Evolutionary conservation across 1,284 basidiomycete genomes (phyloP).

Genomic region (Schizophyllum amplum): DNA sequence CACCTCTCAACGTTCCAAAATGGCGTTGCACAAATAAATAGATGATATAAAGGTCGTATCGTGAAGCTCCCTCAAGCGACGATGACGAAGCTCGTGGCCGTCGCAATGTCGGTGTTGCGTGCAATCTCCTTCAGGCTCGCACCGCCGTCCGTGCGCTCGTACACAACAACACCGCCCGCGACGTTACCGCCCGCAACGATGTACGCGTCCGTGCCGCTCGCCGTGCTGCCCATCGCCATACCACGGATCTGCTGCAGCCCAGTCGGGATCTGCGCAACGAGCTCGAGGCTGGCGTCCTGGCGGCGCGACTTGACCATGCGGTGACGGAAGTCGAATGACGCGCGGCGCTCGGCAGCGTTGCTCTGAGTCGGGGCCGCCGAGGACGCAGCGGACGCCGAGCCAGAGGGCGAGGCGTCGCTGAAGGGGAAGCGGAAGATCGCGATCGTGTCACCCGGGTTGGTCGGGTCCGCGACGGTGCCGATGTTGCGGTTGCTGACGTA

Average conservation of each 20-base stretch:
- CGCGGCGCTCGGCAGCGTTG: slow-evolving; percentile 5
- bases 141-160: slow-evolving; percentile 8
- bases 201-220: slow-evolving; percentile 35
- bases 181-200: slow-evolving; percentile 11
- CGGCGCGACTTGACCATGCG: background rate
- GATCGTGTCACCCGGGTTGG: slow-evolving; percentile 50
- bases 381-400: background rate
- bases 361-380: slow-evolving; percentile 3
- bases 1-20: too few relatives aligned
- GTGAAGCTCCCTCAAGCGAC: background rate
- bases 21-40: background rate
- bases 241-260: slow-evolving; percentile 52
- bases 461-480: slow-evolving; percentile 22
- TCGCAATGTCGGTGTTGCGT: slow-evolving; percentile 41
- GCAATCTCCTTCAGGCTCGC: slow-evolving; percentile 9
- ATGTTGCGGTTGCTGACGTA: slow-evolving; percentile 59
- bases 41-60: background rate
- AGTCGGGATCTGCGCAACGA: slow-evolving; percentile 48
- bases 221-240: slow-evolving; percentile 42
- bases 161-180: slow-evolving; percentile 11
- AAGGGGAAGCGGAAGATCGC: slow-evolving; percentile 41
- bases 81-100: slow-evolving; percentile 40
- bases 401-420: slow-evolving; percentile 6
- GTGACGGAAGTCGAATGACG: background rate
- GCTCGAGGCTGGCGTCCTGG: slow-evolving; percentile 17